phyloP scores from a whole-genome alignment of 176 grass and related monocot species.

The Raddia guianensis region DNA sequence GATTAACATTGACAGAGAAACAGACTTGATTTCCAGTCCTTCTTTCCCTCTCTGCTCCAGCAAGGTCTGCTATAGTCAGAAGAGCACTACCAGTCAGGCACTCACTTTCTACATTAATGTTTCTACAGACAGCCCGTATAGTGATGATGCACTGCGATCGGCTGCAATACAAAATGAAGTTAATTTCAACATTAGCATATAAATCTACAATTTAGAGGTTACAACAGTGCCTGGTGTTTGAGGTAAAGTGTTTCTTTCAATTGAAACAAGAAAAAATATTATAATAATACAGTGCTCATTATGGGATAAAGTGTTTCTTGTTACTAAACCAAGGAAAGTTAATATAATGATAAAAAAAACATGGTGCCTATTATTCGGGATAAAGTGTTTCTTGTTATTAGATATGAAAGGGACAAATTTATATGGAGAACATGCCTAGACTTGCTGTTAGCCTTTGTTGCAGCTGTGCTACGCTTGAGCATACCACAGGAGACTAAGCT shows the following conservation, averaged over 20 bases:
- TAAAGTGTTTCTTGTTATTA: conserved; percentile 5
- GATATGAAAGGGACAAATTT: conserved; percentile 18
- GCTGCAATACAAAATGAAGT: conserved; percentile 44
- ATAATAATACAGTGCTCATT: too few species aligned
- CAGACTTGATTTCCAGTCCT: conserved; percentile 84
- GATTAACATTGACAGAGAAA: conserved; percentile 29
- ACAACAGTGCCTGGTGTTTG: neutral
- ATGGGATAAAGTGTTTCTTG: too few species aligned
- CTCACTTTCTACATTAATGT: conserved; percentile 33
- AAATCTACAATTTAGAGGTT: conserved; percentile 3
- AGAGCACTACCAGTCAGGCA: conserved; percentile 43
- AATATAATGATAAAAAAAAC: neutral
- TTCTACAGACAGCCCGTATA: conserved; percentile 45
- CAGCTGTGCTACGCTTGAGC: conserved; percentile 81
- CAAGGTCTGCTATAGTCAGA: conserved; percentile 89
- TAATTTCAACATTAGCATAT: conserved; percentile 10
- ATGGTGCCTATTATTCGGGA: neutral
- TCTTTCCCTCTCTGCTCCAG: conserved; percentile 77
- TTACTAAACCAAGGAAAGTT: neutral
- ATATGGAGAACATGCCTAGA: conserved; percentile 69
- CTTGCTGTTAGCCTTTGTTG: conserved; percentile 83
- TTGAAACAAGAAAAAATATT: too few species aligned
- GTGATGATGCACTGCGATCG: conserved; percentile 95
- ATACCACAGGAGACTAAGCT: conserved; percentile 61
- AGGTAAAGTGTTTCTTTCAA: neutral